A percentile compares a stretch with the other conserved stretches of the same genome.
These are phyloP conservation scores for Umbilicus rupestris DNA, from an alignment of 164 flowering plant species.

Conservation along the genomic window DNA sequence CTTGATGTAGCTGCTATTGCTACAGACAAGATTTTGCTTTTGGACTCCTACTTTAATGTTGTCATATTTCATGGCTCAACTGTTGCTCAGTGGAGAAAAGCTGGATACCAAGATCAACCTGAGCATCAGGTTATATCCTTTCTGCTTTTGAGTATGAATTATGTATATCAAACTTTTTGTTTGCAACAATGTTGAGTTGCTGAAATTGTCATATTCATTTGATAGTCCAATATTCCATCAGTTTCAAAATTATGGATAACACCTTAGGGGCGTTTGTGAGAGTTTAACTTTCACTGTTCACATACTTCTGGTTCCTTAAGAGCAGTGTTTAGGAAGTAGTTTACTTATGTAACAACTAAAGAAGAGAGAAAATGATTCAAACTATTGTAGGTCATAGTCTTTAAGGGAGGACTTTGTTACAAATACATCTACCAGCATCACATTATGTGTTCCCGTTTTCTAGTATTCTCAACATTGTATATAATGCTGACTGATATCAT, in stretches of 20 bases:
- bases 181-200: background rate
- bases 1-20: constrained; percentile 91
- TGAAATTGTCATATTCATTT: background rate
- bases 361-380: too few species aligned
- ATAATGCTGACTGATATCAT: too few species aligned
- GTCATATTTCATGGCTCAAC: constrained; percentile 88
- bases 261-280: background rate
- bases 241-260: background rate
- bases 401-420: too few species aligned
- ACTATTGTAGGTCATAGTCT: too few species aligned
- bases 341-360: too few species aligned
- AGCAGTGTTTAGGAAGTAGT: background rate
- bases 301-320: background rate
- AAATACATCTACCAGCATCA: too few species aligned
- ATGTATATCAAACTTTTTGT: background rate
- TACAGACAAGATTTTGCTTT: constrained; percentile 78
- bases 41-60: constrained; percentile 83
- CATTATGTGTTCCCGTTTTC: too few species aligned
- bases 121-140: constrained; percentile 65
- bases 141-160: background rate
- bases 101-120: constrained; percentile 75
- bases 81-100: constrained; percentile 91
- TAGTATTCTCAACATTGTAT: too few species aligned
- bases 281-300: background rate
- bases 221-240: background rate